Percentiles rank a stretch among this genome's conserved stretches.
These are phyloP conservation scores for Pseudogymnoascus sp. DNA, from an alignment of 2,329 filamentous ascomycete species.

Conservation along the genomic window DNA sequence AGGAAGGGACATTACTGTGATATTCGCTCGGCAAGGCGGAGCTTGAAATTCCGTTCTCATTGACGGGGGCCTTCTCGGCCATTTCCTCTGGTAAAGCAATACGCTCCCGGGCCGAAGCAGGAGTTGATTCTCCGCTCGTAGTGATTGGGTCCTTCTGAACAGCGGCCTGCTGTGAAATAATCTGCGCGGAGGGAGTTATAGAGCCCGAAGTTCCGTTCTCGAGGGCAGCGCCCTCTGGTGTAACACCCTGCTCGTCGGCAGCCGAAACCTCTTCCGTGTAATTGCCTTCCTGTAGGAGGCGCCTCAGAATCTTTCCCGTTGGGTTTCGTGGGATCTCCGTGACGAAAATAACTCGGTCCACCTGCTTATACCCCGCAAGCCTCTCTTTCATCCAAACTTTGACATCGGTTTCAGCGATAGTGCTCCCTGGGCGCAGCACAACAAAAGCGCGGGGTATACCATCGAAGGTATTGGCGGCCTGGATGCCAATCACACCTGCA, in stretches of 20 bases:
- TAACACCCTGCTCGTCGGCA: not conserved
- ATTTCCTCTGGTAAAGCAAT: not conserved
- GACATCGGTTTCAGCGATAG: constrained; percentile 33
- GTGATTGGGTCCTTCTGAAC: not conserved
- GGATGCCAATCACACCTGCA: constrained; percentile 37
- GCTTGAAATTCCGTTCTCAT: not conserved
- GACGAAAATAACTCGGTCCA: constrained; percentile 39
- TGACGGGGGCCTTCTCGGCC: not conserved
- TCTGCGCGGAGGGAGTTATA: not conserved
- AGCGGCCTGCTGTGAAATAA: not conserved
- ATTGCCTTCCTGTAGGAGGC: constrained; percentile 12
- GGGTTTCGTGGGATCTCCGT: constrained; percentile 39
- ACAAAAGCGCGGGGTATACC: constrained; percentile 39
- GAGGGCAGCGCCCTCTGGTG: not conserved
- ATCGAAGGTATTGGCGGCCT: constrained; percentile 24
- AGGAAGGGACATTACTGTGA: not conserved
- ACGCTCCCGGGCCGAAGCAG: not conserved
- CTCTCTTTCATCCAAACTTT: constrained; percentile 32
- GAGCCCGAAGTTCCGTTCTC: not conserved
- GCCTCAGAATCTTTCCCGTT: constrained; percentile 38
- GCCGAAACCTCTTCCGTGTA: not conserved
- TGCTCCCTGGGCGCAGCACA: constrained; percentile 25
- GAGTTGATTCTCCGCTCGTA: not conserved
- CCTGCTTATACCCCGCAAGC: constrained; percentile 39
- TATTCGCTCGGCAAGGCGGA: not conserved